Base-by-base conservation (phyloP, 2,329 filamentous ascomycete species). In the Penicillium sp. region DNA sequence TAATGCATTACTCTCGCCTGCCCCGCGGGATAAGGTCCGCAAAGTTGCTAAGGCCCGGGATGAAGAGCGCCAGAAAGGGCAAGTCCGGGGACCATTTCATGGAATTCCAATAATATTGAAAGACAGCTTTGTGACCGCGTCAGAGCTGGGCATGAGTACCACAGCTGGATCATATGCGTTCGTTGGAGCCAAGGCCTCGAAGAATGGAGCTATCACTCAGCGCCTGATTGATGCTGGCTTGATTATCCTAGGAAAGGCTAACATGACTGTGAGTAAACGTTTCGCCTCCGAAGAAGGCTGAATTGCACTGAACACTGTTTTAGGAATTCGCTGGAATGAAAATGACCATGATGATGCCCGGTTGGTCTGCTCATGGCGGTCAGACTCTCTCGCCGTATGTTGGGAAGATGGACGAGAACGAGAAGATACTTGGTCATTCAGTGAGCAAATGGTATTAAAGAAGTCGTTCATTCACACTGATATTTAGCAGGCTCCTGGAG, bases 361-460 rank as follows among this genome's bases (percentile, higher is more conserved):
- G 63, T 37, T 71, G 63, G 69, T 68, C 62, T 41, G 50, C 61
- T 19, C 41, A 59, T 39, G 66, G 63, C 5, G 64, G 70, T 19
- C 67, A 73, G 55, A 69, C 66, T 1, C 53, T 66, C 1, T 70
- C 70, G 2, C 59, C 70, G 2, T 74, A 73, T 53, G 33, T 54
- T 43, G 44, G 52, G 35, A 48, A 48, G 24, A 53, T 53, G 47
- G 51, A 48, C 21, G 51, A 52, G 9, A 52, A 52, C 22, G 37
- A 52, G 24, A 52, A 31, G 1, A 52, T 52, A n/a, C 49, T 52
- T 14, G 49, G 49, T 14, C 49, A 52, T 13, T 52, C 37, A 21
- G 50, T 50, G n/a, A 39, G 48, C 26, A 19, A 6, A 14, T 19
- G 8, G 9, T 1, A 8, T 3, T 6, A 9, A 8, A 37, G 35